Conservation (phyloP, 495 filamentous ascomycete species). For the Trypethelium eluteriae region DNA sequence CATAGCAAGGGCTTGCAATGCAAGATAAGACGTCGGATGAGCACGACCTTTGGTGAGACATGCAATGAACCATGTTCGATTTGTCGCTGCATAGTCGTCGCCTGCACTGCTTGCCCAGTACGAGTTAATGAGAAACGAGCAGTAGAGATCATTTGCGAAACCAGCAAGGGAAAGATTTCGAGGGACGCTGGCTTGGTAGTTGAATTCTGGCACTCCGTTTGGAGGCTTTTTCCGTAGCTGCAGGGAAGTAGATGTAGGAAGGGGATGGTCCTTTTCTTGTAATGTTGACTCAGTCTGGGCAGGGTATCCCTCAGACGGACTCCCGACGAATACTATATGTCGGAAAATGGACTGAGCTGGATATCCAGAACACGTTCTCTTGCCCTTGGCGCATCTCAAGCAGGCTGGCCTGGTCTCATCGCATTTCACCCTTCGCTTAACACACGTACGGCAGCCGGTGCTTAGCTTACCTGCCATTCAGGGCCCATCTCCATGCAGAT, state of each 20-base stretch:
- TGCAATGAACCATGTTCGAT: not conserved
- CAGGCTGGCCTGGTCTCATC: constrained; percentile 5
- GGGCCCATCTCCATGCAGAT: not conserved
- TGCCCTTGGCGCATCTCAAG: not conserved
- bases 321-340: not conserved
- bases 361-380: not conserved
- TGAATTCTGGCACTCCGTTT: not conserved
- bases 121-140: not conserved
- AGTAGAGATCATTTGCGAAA: constrained; percentile 1
- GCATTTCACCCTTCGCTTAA: constrained; percentile 1
- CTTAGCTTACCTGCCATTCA: constrained; percentile 7
- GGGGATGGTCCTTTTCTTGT: not conserved
- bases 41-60: not conserved
- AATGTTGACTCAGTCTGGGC: not conserved
- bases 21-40: constrained; percentile 1
- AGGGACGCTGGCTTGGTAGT: not conserved
- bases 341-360: not conserved
- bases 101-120: constrained; percentile 6
- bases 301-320: not conserved
- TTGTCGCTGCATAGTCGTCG: not conserved
- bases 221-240: not conserved
- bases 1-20: not conserved
- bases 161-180: not conserved
- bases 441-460: constrained; percentile 2
- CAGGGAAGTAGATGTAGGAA: not conserved